A percentile compares a stretch with the other conserved stretches of the same genome.
Conservation (phyloP, 1,284 basidiomycete genomes). For the Cutaneotrichosporon sp. region DNA sequence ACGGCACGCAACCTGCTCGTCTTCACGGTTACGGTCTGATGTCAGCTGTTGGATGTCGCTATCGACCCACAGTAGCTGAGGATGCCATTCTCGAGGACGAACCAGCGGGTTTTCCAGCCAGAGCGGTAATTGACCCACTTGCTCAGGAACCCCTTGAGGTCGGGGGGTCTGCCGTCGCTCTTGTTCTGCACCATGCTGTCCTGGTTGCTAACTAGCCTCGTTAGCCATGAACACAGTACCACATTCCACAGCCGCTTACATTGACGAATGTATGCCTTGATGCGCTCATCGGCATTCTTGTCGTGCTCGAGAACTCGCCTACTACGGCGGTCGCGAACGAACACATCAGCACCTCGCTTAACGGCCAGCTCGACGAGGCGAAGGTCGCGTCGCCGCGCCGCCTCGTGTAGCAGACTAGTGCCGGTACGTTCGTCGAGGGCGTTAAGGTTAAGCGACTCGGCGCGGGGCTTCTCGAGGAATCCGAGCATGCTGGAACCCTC, state of each 20-base stretch:
- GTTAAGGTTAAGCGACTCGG: constrained; percentile 46
- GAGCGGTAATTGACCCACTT: constrained; percentile 50
- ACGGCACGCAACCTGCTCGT: constrained; percentile 78
- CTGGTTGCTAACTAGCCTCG: constrained; percentile 65
- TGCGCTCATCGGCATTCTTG: constrained; percentile 60
- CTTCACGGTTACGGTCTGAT: constrained; percentile 73
- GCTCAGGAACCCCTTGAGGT: constrained; percentile 61
- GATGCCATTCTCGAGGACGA: constrained; percentile 81
- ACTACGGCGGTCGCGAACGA: constrained; percentile 74
- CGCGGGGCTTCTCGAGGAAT: constrained; percentile 55
- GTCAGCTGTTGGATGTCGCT: background rate
- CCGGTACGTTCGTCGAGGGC: constrained; percentile 69
- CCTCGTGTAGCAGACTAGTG: constrained; percentile 78
- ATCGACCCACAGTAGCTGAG: constrained; percentile 58
- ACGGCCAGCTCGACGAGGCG: constrained; percentile 76
- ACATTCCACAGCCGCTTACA: constrained; percentile 56
- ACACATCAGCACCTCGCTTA: constrained; percentile 82
- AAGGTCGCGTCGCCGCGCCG: constrained; percentile 74
- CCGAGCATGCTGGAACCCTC: constrained; percentile 40
- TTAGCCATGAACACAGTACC: constrained; percentile 2
- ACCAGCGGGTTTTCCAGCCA: constrained; percentile 91
- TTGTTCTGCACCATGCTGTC: constrained; percentile 53
- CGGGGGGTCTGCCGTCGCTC: constrained; percentile 54
- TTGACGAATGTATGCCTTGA: constrained; percentile 77
- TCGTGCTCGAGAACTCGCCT: constrained; percentile 67